Evolutionary conservation across 495 filamentous ascomycete genomes (phyloP).

Genomic region (Wilcoxina mikolae): DNA sequence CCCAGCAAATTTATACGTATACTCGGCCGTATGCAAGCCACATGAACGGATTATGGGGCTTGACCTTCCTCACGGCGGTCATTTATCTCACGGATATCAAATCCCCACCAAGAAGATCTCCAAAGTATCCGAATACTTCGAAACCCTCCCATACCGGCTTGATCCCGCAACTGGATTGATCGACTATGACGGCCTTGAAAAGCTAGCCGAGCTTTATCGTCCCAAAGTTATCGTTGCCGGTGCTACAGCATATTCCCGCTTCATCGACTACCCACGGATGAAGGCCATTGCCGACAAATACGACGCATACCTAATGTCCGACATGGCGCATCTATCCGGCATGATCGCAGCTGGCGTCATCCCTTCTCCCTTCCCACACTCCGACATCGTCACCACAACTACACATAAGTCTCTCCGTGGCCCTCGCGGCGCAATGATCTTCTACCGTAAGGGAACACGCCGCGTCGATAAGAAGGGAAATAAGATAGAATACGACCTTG

Average conservation of each 20-base stretch:
- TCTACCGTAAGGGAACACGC: conserved; percentile 84
- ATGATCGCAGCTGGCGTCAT: conserved; percentile 82
- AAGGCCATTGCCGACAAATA: conserved; percentile 73
- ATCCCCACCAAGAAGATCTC: conserved; percentile 98
- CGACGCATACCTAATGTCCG: conserved; percentile 81
- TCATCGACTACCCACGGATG: conserved; percentile 85
- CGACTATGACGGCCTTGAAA: conserved; percentile 80
- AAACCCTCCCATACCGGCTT: conserved; percentile 86
- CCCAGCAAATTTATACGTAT: conserved; percentile 89
- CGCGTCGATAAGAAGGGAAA: conserved; percentile 71
- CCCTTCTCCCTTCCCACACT: conserved; percentile 72
- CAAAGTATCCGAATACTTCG: conserved; percentile 94
- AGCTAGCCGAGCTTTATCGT: conserved; percentile 70
- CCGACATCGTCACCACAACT: conserved; percentile 95
- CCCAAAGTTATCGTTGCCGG: conserved; percentile 93
- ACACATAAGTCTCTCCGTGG: conserved; percentile 94
- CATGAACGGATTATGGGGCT: conserved; percentile 96
- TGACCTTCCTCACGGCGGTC: conserved; percentile 89
- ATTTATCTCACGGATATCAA: conserved; percentile 96
- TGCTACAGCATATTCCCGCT: conserved; percentile 83
- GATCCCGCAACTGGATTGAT: conserved; percentile 83
- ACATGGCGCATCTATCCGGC: conserved; percentile 98
- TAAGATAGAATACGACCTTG: conserved; percentile 74
- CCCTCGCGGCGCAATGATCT: conserved; percentile 93
- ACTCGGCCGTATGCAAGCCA: conserved; percentile 77